Evolutionary conservation across 225 moss, liverwort and hornwort genomes (phyloP), one percentile per base, ranked within the genome.

Genomic region (Physcomitrellopsis africana): DNA sequence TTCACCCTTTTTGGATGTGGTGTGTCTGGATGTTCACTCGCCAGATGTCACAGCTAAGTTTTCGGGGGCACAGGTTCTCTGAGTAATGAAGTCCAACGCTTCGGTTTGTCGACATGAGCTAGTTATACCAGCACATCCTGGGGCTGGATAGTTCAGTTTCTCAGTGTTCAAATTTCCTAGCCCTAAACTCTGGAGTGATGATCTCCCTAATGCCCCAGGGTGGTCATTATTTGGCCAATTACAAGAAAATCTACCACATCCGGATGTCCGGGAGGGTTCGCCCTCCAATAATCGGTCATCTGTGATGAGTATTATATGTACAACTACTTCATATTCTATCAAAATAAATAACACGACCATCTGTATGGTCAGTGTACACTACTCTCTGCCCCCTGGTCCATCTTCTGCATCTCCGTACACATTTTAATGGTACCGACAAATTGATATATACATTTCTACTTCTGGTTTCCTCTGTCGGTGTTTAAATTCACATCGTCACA

Each of bases 81-180:
- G 80, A 77, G 81, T 64, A 77, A 75, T 84, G 80, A 82, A 82
- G 84, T 82, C 22, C 60, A 32, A 61, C 72, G 61, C 75, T 72
- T 80, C 56, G 72, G 67, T 52, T 79, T 55, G 72, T 72, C 65
- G 65, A 63, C 68, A 60, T 14, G 68, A 77, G 53, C 59, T 12
- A 16, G 60, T 45, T 9, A 61, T 60, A 48, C 65, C 56, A 63
- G 43, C 70, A 9, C 11, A 9, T 41, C 14, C 10, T 49, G 32
- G 32, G 66, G 76, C 42, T 75, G 47, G 75, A 55, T 82, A 51
- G 55, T 76, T 68, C 61, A 67, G 60, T 74, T 63, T 57, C 32
- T 63, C 75, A 63, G 52, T 67, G 75, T 15, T 64, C 72, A 70
- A 80, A 59, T 71, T 76, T 48, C 22, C 23, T 71, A 73, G 83